phyloP scores from a whole-genome alignment of 768 basidiomycete species.

The Leccinum incarnatum region DNA sequence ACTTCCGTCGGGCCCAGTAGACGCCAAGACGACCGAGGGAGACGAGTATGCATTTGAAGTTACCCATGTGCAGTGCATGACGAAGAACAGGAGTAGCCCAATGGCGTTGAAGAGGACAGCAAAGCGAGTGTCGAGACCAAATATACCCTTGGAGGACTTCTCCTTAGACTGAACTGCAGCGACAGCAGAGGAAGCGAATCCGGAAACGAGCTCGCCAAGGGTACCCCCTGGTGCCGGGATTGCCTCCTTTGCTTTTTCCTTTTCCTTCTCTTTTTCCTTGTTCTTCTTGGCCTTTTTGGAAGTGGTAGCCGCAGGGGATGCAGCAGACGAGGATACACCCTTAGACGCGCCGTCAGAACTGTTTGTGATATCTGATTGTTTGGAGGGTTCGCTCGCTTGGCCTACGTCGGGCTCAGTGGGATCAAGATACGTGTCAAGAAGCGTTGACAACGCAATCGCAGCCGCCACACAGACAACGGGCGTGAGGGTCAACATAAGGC shows the following conservation, averaged over 20 bases:
- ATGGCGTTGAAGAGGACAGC: slow-evolving; percentile 72
- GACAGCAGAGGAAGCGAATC: slow-evolving; percentile 34
- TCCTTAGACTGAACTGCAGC: slow-evolving; percentile 23
- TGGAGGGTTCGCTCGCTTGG: not conserved
- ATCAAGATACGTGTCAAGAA: slow-evolving; percentile 90
- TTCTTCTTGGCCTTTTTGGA: slow-evolving; percentile 52
- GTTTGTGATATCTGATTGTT: not conserved
- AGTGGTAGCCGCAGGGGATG: slow-evolving; percentile 30
- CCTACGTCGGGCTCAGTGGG: slow-evolving; percentile 60
- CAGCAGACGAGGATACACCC: slow-evolving; percentile 25
- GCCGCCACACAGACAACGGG: slow-evolving; percentile 94
- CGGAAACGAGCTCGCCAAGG: slow-evolving; percentile 41
- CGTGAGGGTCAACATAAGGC: slow-evolving; percentile 95
- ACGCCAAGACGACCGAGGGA: slow-evolving; percentile 93
- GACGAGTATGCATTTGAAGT: slow-evolving; percentile 95
- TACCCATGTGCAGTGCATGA: slow-evolving; percentile 95
- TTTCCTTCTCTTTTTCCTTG: slow-evolving; percentile 36
- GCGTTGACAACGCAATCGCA: slow-evolving; percentile 84
- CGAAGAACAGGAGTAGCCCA: slow-evolving; percentile 83
- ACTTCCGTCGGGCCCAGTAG: slow-evolving; percentile 73
- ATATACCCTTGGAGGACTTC: slow-evolving; percentile 55
- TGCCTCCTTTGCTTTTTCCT: slow-evolving; percentile 46
- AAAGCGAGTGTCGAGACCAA: slow-evolving; percentile 81
- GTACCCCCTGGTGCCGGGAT: slow-evolving; percentile 34
- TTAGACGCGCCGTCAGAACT: not conserved